Base-by-base conservation (phyloP, 257 asterid species). In the Rauvolfia tetraphylla region DNA sequence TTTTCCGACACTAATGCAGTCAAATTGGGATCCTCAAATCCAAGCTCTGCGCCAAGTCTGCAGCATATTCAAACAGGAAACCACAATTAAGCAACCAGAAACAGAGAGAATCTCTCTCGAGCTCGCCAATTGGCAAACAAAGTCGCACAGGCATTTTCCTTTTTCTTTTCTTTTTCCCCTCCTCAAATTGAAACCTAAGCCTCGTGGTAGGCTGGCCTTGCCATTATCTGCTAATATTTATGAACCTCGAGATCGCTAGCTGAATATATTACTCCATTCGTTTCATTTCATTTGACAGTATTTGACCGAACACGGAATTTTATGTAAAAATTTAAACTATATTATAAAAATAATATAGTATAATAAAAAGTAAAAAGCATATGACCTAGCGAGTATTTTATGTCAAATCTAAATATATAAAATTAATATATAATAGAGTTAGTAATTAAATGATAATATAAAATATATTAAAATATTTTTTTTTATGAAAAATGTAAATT, bases 1-100 rank as follows among this genome's bases (percentile, higher is more conserved):
- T 95, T 90, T 62, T 87, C 86, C 0, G 95, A 87, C 56, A 95
- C 98, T 82, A 65, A 71, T 29, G 88, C 85, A 1, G 96, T 95
- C 81, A 95, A 77, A 83, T 88, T 95, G 7, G 96, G 97, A 83
- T 95, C 98, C 85, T 91, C 99, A 71, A 79, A 90, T 53, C 95
- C 96, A 25, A 91, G 94, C 81, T 91, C 98, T 22, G 90, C 89
- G 1, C 97, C 97, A 2, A 83, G 78, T 80, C 98, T 95, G 91
- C 89, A 86, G 68, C 78, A 77, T 62, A 80, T 48, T 61, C 56
- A 72, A 42, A 58, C 13, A 42, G 20, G 62, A 34, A 76, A 25
- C 29, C 27, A 39, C 25, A 39, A 41, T 72, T 36, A 78, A 44
- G 38, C 33, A 59, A 33, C 31, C 54, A 51, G 15, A 61, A 20